Evolutionary conservation across 1,139 yeast genomes (phyloP), one percentile per base, ranked within the genome.

Genomic region (Debaryomyces sp.): DNA sequence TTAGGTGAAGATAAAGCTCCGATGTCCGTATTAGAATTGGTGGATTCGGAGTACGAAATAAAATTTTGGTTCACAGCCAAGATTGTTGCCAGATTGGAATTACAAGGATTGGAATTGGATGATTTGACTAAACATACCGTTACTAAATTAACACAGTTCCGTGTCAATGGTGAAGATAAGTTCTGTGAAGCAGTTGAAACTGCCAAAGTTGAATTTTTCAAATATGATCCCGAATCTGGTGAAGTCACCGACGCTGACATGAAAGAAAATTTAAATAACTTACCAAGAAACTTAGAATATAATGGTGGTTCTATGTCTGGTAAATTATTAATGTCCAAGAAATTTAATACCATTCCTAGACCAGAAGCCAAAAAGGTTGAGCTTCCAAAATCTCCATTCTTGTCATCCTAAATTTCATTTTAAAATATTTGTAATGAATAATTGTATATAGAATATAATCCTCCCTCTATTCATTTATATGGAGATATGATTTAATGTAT

Each of bases 1-100:
- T 69, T 87, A 46, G 80, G 80, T 8, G 95, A 94, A 56, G 99
- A 95, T 65, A 87, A 86, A 55, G 97, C 98, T 0, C 94, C 95
- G 21, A 94, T 89, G 78, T 85, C 96, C 2, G 85, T 94, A 13
- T 66, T 95, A 48, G 99, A 95, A 67, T 75, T 95, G 46, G 96
- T 94, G 1, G 97, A 89, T 57, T 71, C 79, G 0, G 81, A 81
- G 27, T 80, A 83, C 56, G 96, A 90, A 62, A 79, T 89, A 74
- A 83, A 86, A 59, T 80, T 84, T 56, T 88, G 96, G 83, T 74
- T 83, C 61, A 78, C 84, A 18, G 97, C 96, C 23, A 82, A 89
- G 64, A 76, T 83, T 1, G 95, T 88, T 6, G 96, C 96, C 24
- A 79, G 96, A 55, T 73, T 87, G 50, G 85, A 89, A 67, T 70